Evolutionary conservation across 306 rosid genomes (phyloP).

Genomic region (Amphicarpaea edgeworthii): DNA sequence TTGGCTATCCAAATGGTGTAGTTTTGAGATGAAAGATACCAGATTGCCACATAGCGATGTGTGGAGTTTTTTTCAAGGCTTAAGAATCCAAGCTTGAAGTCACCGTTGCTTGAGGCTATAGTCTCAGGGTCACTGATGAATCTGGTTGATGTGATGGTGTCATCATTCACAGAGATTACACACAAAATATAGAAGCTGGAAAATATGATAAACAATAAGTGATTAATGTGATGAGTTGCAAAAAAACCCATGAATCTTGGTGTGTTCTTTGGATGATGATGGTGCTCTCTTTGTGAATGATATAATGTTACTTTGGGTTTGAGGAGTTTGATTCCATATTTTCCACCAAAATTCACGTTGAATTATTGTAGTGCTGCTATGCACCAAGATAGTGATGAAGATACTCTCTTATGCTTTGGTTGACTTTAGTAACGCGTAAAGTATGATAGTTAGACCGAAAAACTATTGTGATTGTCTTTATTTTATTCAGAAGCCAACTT

Average conservation of each 20-base stretch:
- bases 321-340: background rate
- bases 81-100: constrained; percentile 47
- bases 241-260: constrained; percentile 45
- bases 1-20: constrained; percentile 50
- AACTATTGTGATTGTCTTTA: background rate
- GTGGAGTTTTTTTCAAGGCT: constrained; percentile 43
- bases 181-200: constrained; percentile 6
- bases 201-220: constrained; percentile 9
- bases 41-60: constrained; percentile 46
- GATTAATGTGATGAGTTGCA: background rate
- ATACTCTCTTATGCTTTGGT: background rate
- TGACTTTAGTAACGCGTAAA: constrained; percentile 40
- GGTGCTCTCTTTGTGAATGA: background rate
- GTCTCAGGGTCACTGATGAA: constrained; percentile 40
- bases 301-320: background rate
- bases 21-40: constrained; percentile 32
- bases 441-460: background rate
- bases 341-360: constrained; percentile 1
- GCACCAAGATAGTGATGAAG: background rate
- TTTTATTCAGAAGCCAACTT: background rate
- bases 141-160: constrained; percentile 28
- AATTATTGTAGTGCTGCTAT: constrained; percentile 8
- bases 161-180: constrained; percentile 20
- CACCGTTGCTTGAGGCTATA: constrained; percentile 46
- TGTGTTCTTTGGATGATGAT: constrained; percentile 9